Conservation (phyloP, 2,329 filamentous ascomycete genomes). For the Pseudogymnoascus sp. region DNA sequence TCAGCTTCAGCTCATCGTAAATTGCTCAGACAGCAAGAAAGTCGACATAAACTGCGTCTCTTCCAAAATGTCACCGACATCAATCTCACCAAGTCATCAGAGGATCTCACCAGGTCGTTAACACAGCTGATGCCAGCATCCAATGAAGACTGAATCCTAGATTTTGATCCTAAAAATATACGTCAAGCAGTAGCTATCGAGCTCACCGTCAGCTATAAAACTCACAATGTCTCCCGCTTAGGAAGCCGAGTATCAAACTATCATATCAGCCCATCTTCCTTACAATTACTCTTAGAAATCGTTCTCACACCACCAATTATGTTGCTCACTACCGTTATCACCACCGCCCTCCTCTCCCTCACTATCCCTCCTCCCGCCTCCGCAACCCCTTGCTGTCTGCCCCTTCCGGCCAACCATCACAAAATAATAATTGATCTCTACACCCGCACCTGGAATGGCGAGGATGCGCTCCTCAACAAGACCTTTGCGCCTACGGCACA, state of each 20-base stretch:
- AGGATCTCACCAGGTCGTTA: neutral
- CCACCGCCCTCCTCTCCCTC: neutral
- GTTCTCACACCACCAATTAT: neutral
- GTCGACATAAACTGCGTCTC: neutral
- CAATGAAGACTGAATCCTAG: neutral
- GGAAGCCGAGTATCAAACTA: neutral
- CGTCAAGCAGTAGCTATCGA: neutral
- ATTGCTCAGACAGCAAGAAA: neutral
- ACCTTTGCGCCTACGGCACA: neutral
- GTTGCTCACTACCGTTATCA: neutral
- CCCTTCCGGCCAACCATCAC: neutral
- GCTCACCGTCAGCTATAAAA: neutral
- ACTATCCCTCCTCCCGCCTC: neutral
- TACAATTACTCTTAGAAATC: neutral
- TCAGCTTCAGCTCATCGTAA: neutral
- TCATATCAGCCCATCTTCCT: neutral
- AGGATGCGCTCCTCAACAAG: neutral
- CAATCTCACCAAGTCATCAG: neutral
- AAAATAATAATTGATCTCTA: neutral
- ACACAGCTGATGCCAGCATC: neutral
- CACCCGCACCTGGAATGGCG: neutral
- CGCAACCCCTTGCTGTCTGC: neutral
- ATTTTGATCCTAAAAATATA: neutral
- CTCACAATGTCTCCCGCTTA: neutral
- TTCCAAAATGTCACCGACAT: neutral